phyloP scores from a whole-genome alignment of 495 filamentous ascomycete species.

The Talaromyces liani region DNA sequence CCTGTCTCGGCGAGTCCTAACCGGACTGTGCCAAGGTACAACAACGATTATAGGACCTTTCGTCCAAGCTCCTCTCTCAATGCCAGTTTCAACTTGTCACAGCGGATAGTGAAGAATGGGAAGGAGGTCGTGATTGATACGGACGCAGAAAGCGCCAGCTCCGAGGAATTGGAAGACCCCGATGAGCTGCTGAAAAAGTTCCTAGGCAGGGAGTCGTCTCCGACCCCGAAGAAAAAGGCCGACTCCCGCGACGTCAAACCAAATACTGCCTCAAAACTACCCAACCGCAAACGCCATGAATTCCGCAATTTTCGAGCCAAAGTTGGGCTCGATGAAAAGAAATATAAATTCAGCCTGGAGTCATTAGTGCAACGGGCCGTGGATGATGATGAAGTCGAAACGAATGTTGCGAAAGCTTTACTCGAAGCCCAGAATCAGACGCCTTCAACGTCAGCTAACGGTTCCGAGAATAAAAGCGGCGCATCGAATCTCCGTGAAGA shows the following conservation, averaged over 20 bases:
- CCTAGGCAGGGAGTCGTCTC: conserved; percentile 4
- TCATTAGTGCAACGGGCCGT: conserved; percentile 53
- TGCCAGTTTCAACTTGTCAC: conserved; percentile 21
- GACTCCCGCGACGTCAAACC: neutral
- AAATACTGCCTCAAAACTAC: neutral
- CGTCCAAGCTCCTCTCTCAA: conserved; percentile 14
- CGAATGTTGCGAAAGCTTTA: conserved; percentile 43
- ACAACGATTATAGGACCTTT: conserved; percentile 12
- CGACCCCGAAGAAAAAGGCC: conserved; percentile 13
- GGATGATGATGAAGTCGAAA: conserved; percentile 50
- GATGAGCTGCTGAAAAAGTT: conserved; percentile 29
- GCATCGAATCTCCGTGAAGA: conserved; percentile 30
- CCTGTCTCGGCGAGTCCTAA: conserved; percentile 1
- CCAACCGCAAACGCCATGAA: neutral
- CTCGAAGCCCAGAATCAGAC: conserved; percentile 17
- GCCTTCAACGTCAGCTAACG: conserved; percentile 7
- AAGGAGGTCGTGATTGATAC: conserved; percentile 56
- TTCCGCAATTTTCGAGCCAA: neutral
- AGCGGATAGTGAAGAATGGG: conserved; percentile 41
- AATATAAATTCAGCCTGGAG: conserved; percentile 62
- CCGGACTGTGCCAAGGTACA: conserved; percentile 12
- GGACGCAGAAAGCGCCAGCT: conserved; percentile 60
- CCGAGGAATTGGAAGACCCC: conserved; percentile 42
- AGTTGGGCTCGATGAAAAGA: conserved; percentile 16
- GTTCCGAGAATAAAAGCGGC: conserved; percentile 12